Base-by-base conservation (phyloP, 495 filamentous ascomycete genomes). In the Lindgomyces ingoldianus region DNA sequence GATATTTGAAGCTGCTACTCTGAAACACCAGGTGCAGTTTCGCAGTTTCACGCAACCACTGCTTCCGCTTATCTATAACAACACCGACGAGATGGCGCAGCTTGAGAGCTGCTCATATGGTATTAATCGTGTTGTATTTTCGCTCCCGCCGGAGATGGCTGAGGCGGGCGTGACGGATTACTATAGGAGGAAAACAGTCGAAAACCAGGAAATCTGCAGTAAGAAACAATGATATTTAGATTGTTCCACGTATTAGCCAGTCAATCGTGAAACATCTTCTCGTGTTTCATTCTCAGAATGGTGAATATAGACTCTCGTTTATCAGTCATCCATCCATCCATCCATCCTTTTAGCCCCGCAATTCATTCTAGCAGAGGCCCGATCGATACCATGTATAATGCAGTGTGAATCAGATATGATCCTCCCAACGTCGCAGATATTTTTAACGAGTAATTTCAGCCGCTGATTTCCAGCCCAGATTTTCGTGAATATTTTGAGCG, bases 1-100 rank as follows among this genome's bases (percentile, higher is more conserved):
- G 19, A 58, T 58, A 45, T 58, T 58, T 45, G 55, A 58, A 47
- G 41, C 55, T 58, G 55, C 55, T 42, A 44, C 55, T 58, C 19
- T 45, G 41, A 58, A 58, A 39, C 16, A 58, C 55, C 55, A 58
- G 41, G 27, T 42, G 44, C 55, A 58, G 21, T 58, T 58, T 45
- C 55, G 19, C 8, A 26, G 36, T 27, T 58, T 58, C 55, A 39
- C 55, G 22, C 8, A 46, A 42, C 39, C 46, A 45, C 22, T 58
- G 19, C 41, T 58, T 30, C 55, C 55, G 19, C 39, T 58, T 58
- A 22, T 58, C 42, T 58, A 58, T 39, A 58, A 58, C 22, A 45
- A 46, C 39, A 39, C 24, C 36, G 55, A 46, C 55, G 55, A 46
- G 19, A 58, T 46, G 33, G 36, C 44, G 27, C 55, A 46, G 36